Percentiles rank a stretch among this genome's conserved stretches.
Conservation (phyloP, 169 alveolate genomes). For the Plasmodium malariae region DNA sequence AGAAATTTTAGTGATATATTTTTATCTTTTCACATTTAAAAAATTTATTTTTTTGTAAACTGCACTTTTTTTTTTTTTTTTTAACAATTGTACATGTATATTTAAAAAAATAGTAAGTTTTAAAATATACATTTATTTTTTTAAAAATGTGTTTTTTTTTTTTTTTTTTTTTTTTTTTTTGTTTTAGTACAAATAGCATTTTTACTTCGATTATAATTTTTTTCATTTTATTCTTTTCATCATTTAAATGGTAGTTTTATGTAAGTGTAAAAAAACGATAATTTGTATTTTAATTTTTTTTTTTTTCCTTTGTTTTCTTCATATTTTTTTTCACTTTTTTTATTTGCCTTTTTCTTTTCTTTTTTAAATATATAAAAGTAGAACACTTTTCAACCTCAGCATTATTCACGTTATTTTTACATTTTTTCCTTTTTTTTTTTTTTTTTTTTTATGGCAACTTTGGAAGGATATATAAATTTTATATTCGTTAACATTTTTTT, state of each 20-base stretch:
- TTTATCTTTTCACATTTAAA: too few species aligned
- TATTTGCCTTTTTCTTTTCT: background rate
- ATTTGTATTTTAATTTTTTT: constrained; percentile 38
- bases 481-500: constrained; percentile 1
- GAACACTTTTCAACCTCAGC: constrained; percentile 15
- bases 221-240: too few species aligned
- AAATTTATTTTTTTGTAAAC: background rate
- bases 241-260: too few species aligned
- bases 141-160: background rate
- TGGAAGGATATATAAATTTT: background rate
- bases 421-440: background rate
- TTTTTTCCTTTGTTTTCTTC: background rate
- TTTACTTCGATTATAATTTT: too few species aligned
- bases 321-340: background rate
- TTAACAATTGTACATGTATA: background rate
- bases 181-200: background rate
- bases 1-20: too few species aligned
- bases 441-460: constrained; percentile 1
- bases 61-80: background rate
- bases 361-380: constrained; percentile 18
- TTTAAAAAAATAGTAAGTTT: too few species aligned
- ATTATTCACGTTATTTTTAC: background rate
- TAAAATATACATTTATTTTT: too few species aligned
- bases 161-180: background rate
- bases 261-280: constrained; percentile 17